Evolutionary conservation across 2,329 filamentous ascomycete genomes (phyloP), one percentile per base, ranked within the genome.

Genomic region (Microsporum audouinii): DNA sequence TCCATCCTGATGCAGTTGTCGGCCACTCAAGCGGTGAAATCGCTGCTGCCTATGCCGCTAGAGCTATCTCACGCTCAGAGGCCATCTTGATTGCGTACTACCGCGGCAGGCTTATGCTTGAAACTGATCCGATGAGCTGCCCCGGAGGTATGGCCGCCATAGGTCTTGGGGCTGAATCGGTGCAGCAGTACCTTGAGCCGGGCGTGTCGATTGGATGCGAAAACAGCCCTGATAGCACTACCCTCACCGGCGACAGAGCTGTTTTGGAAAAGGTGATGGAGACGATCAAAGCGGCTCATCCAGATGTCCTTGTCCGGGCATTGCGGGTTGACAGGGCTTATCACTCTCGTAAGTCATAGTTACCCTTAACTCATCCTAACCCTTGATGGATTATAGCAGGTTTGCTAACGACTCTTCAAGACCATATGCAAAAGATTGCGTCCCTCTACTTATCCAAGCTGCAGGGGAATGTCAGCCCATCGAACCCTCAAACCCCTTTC

Each of bases 21-120:
- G 64, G 68, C 4, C 68, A 70, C 60, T 68, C 66, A 2, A 61
- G 55, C 3, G 69, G 69, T 12, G 69, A 71, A 39, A 70, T 71
- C 45, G 68, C 64, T 3, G 69, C 68, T n/a, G 67, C 69, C 3
- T 70, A 68, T 56, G 60, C 61, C 27, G 60, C 57, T 5, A 63
- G 63, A 2, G 55, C 55, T 36, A 36, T 70, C 10, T 61, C 29
- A 5, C 14, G n/a, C 8, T 14, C 56, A 27, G 43, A 57, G 14
- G 64, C 65, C 14, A 63, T 66, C 7, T 43, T 39, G 0, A 39
- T 62, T 27, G 64, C 66, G 6, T 68, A 67, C 57, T 63, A 62
- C 43, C 58, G 65, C n/a, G 65, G 64, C 17, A 23, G 17, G 17
- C 17, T 23, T 23, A 23, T 23, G 43, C n/a, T 43, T 8, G 39